A percentile compares a stretch with the other conserved stretches of the same genome.
Evolutionary conservation across 164 flowering plant genomes (phyloP).

Genomic region (Dillenia turbinata): DNA sequence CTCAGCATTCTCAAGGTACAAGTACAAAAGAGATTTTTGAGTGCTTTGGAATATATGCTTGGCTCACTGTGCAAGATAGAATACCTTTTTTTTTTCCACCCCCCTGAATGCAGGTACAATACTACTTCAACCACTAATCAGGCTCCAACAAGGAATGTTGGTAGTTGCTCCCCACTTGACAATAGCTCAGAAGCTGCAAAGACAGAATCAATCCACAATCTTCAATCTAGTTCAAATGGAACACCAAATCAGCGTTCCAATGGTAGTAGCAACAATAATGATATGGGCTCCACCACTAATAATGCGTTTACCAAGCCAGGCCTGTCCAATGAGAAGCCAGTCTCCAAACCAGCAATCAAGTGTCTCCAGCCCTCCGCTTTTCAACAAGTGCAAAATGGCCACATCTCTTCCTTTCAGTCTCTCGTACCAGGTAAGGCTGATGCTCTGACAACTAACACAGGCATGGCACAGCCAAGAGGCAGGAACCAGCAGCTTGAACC

Average conservation of each 20-base stretch:
- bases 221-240: conserved; percentile 29
- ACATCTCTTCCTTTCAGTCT: conserved; percentile 18
- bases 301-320: conserved; percentile 31
- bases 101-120: conserved; percentile 55
- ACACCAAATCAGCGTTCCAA: conserved; percentile 46
- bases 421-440: conserved; percentile 24
- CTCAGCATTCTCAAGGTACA: conserved; percentile 83
- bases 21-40: not conserved
- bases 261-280: conserved; percentile 51
- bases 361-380: conserved; percentile 34
- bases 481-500: conserved; percentile 39
- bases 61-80: not conserved
- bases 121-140: conserved; percentile 46
- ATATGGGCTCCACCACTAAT: conserved; percentile 46
- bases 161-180: conserved; percentile 60
- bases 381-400: not conserved
- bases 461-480: conserved; percentile 24
- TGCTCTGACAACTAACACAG: conserved; percentile 18
- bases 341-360: conserved; percentile 30
- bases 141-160: conserved; percentile 48
- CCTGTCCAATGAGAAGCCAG: conserved; percentile 32
- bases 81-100: not conserved
- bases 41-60: not conserved
- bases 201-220: conserved; percentile 26
- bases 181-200: conserved; percentile 50